Percentiles rank a stretch among this genome's conserved stretches.
These are phyloP conservation scores for Tricholoma furcatifolium DNA, from an alignment of 768 basidiomycete genomes.

Conservation along the genomic window DNA sequence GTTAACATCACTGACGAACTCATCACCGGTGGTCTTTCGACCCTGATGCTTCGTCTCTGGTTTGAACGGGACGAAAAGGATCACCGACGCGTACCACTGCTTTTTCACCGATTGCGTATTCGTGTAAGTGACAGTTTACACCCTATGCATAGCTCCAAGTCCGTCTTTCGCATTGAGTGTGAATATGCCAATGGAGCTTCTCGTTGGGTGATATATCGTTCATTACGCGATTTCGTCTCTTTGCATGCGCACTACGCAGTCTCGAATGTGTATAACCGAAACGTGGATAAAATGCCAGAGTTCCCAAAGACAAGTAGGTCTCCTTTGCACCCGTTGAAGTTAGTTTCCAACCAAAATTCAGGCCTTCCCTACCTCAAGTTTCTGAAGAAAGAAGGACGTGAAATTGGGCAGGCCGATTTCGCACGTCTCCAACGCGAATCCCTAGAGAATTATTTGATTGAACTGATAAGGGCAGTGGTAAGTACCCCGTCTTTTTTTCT, in stretches of 20 bases:
- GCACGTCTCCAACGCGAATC: constrained; percentile 79
- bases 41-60: constrained; percentile 78
- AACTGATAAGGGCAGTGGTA: constrained; percentile 87
- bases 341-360: constrained; percentile 24
- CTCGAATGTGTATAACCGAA: constrained; percentile 75
- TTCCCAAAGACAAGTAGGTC: constrained; percentile 80
- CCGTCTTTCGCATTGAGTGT: constrained; percentile 90
- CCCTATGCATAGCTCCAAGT: constrained; percentile 71
- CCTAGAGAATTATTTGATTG: constrained; percentile 85
- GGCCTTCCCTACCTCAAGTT: constrained; percentile 92
- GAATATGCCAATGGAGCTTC: constrained; percentile 93
- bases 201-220: constrained; percentile 94
- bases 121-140: constrained; percentile 85
- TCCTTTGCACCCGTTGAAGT: neutral
- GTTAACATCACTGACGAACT: constrained; percentile 85
- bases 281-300: constrained; percentile 79
- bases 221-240: constrained; percentile 88
- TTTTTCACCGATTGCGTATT: constrained; percentile 80
- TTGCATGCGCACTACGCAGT: constrained; percentile 88
- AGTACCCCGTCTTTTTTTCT: constrained; percentile 22
- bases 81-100: constrained; percentile 75
- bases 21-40: constrained; percentile 75
- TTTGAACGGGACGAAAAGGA: constrained; percentile 85
- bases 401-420: constrained; percentile 69
- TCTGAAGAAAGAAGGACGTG: constrained; percentile 60